phyloP scores from a whole-genome alignment of 805 yeast genomes.

The Groenewaldozyma tartarivorans region DNA sequence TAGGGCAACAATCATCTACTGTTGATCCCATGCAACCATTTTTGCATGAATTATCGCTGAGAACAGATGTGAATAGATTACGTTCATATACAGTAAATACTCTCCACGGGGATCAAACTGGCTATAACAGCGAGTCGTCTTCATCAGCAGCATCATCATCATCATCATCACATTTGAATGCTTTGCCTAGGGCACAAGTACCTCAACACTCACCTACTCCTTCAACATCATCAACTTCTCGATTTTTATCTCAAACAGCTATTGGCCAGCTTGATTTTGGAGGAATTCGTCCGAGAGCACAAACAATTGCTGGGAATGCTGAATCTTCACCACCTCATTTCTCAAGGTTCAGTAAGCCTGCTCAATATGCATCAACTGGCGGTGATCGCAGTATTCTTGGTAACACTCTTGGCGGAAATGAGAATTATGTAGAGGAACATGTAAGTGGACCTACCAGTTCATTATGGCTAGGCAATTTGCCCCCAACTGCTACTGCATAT shows the following conservation, averaged over 20 bases:
- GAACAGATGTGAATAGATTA: slow-evolving; percentile 25
- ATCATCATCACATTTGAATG: slow-evolving; percentile 18
- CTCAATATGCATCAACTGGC: slow-evolving; percentile 5
- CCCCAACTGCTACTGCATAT: slow-evolving; percentile 44
- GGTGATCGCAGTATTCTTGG: not conserved
- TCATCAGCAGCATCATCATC: slow-evolving; percentile 8
- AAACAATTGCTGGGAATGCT: slow-evolving; percentile 12
- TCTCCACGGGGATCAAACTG: slow-evolving; percentile 8
- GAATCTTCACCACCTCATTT: slow-evolving; percentile 5
- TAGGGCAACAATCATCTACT: no score
- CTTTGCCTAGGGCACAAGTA: slow-evolving; percentile 6
- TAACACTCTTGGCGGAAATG: slow-evolving; percentile 6
- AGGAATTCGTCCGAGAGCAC: slow-evolving; percentile 12
- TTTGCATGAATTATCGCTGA: slow-evolving; percentile 21
- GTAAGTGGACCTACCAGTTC: slow-evolving; percentile 50
- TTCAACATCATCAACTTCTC: not conserved
- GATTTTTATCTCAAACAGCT: not conserved
- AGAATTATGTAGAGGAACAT: slow-evolving; percentile 32
- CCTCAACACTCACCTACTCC: slow-evolving; percentile 3
- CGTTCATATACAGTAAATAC: slow-evolving; percentile 25
- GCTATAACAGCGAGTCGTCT: slow-evolving; percentile 6
- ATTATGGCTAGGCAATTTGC: slow-evolving; percentile 71
- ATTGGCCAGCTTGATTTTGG: not conserved
- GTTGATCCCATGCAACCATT: slow-evolving; percentile 24
- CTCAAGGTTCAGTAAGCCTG: slow-evolving; percentile 12